phyloP scores from a whole-genome alignment of 2,329 filamentous ascomycete genomes.

The Aurifilum marmelostoma region DNA sequence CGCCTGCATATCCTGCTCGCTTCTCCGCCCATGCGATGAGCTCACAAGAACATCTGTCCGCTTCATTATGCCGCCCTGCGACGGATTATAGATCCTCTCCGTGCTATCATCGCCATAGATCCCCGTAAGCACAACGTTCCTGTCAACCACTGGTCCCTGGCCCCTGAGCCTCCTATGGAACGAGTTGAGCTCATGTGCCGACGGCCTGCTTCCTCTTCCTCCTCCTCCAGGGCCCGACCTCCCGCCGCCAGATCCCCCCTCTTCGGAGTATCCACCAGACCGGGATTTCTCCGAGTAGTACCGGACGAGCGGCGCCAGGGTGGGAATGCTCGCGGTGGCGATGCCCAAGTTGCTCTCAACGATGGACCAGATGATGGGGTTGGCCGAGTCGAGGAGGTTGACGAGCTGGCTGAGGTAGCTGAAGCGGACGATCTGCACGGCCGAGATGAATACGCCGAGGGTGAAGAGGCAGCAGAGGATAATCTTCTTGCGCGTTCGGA shows the following conservation, averaged over 20 bases:
- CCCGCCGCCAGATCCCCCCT: not conserved
- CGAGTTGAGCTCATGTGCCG: not conserved
- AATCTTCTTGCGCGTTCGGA: slow-evolving; percentile 42
- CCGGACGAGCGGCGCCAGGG: slow-evolving; percentile 4
- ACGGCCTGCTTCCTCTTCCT: not conserved
- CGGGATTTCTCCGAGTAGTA: slow-evolving; percentile 12
- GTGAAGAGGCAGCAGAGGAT: slow-evolving; percentile 48
- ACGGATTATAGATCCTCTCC: slow-evolving; percentile 2
- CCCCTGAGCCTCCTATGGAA: not conserved
- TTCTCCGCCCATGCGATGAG: not conserved
- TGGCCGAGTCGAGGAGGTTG: slow-evolving; percentile 50
- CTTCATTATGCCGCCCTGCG: slow-evolving; percentile 8
- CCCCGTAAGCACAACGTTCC: not conserved
- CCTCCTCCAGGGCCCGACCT: not conserved
- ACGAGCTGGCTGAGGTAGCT: slow-evolving; percentile 49
- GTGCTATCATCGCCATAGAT: slow-evolving; percentile 5
- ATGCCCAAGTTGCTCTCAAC: slow-evolving; percentile 25
- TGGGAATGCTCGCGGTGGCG: slow-evolving; percentile 21
- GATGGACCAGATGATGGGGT: slow-evolving; percentile 33
- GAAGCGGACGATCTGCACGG: slow-evolving; percentile 56
- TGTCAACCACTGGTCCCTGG: not conserved
- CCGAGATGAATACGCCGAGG: slow-evolving; percentile 54
- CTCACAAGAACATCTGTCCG: slow-evolving; percentile 3
- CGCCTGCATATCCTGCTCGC: not conserved
- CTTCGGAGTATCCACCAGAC: not conserved